These are phyloP conservation scores for Mortierella sp. DNA, from an alignment of 371 early-diverging fungal species.

Conservation along the genomic window DNA sequence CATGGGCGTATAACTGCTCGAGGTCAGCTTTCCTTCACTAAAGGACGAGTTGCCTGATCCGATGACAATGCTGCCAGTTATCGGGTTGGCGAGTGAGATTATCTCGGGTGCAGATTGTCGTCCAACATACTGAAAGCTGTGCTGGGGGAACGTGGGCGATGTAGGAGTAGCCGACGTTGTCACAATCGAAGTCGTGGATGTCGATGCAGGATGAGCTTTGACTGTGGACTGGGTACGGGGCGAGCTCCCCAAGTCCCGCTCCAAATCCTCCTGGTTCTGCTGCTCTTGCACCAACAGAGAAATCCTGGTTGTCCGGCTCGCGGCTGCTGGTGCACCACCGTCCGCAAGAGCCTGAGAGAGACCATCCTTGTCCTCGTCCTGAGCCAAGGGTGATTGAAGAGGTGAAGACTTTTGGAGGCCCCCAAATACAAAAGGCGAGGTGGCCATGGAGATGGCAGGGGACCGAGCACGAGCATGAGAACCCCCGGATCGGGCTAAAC, in stretches of 20 bases:
- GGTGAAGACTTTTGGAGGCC: constrained; percentile 12
- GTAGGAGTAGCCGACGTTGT: constrained; percentile 2
- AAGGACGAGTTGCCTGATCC: background rate
- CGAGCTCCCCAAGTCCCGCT: background rate
- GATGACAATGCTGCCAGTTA: constrained; percentile 30
- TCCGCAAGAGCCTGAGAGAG: background rate
- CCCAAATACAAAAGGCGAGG: constrained; percentile 17
- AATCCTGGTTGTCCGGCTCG: background rate
- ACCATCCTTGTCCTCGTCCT: background rate
- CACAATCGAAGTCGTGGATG: background rate
- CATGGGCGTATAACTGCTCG: constrained; percentile 15
- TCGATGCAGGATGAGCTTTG: background rate
- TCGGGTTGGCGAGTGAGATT: constrained; percentile 28
- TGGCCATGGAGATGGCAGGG: constrained; percentile 39
- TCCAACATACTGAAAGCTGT: constrained; percentile 11
- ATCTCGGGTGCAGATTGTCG: constrained; percentile 33
- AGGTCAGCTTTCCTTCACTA: background rate
- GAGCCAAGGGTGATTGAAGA: background rate
- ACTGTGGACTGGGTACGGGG: background rate
- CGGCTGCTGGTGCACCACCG: background rate
- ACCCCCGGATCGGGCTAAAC: constrained; percentile 2
- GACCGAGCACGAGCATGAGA: constrained; percentile 25
- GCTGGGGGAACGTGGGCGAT: background rate
- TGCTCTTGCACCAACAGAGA: background rate
- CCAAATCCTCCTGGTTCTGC: background rate